A percentile compares a stretch with the other conserved stretches of the same genome.
These are phyloP conservation scores for Hyparrhenia diplandra DNA, from an alignment of 176 grass and related monocot genomes.

Conservation along the genomic window DNA sequence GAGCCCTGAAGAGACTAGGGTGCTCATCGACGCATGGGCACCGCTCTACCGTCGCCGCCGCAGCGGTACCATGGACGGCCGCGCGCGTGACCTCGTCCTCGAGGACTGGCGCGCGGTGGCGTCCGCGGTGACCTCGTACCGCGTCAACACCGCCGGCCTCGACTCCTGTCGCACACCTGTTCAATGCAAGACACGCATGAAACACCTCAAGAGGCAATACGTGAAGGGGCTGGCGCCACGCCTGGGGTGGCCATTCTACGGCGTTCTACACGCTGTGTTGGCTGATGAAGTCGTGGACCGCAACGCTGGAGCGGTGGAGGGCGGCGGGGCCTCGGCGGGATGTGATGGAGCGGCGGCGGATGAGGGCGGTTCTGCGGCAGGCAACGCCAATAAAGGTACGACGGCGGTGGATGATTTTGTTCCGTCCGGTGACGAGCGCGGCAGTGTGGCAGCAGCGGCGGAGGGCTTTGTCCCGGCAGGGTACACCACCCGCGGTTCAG, in stretches of 20 bases:
- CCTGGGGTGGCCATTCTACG: not conserved
- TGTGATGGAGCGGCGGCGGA: not conserved
- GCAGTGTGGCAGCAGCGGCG: no score
- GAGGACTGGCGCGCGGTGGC: not conserved
- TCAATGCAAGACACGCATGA: not conserved
- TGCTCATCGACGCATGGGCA: no score
- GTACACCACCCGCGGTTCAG: no score
- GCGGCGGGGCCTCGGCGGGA: not conserved
- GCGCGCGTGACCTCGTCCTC: not conserved
- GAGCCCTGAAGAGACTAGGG: no score
- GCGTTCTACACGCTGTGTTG: not conserved
- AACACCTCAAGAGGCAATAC: not conserved
- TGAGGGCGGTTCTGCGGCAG: no score
- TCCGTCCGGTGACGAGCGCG: no score
- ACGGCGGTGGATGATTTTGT: no score
- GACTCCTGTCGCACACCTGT: not conserved
- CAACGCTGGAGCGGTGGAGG: not conserved
- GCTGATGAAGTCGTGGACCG: not conserved
- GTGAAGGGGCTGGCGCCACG: not conserved
- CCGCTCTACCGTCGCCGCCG: no score
- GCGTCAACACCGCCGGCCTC: not conserved
- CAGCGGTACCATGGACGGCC: no score
- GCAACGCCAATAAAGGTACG: no score
- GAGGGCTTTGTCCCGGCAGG: no score
- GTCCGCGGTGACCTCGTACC: not conserved